Evolutionary conservation across 164 flowering plant genomes (phyloP).

Genomic region (Protea cynaroides): DNA sequence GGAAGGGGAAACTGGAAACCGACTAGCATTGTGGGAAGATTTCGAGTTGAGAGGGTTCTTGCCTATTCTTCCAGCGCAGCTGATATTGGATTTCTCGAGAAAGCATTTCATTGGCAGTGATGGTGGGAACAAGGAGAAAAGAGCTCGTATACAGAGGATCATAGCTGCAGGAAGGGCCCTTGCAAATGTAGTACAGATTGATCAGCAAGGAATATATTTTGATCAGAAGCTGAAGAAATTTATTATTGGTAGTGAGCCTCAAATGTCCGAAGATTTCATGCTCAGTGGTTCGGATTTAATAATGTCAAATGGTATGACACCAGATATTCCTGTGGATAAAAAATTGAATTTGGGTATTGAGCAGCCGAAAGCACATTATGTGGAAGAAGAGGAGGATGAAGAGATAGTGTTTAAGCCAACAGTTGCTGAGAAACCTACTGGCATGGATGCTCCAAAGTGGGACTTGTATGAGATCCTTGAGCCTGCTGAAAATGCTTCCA

Average conservation of each 20-base stretch:
- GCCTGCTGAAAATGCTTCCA: conserved; percentile 24
- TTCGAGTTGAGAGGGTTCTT: conserved; percentile 88
- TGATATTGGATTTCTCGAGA: conserved; percentile 79
- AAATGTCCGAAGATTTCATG: conserved; percentile 24
- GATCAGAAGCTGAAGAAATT: conserved; percentile 60
- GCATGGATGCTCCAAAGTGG: conserved; percentile 22
- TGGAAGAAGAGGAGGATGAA: conserved; percentile 82
- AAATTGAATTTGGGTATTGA: conserved; percentile 12
- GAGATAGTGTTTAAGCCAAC: conserved; percentile 85
- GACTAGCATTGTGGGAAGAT: conserved; percentile 86
- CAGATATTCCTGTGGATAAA: conserved; percentile 26
- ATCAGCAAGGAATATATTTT: conserved; percentile 47
- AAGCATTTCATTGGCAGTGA: conserved; percentile 53
- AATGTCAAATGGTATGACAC: conserved; percentile 15
- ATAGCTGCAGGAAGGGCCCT: conserved; percentile 88
- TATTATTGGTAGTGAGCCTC: conserved; percentile 50
- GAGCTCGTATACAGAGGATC: conserved; percentile 64
- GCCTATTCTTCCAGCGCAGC: conserved; percentile 84
- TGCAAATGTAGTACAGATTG: conserved; percentile 44
- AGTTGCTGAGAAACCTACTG: conserved; percentile 45
- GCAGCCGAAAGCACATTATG: conserved; percentile 23
- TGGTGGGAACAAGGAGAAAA: conserved; percentile 53
- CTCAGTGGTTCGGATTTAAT: conserved; percentile 13
- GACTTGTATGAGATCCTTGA: conserved; percentile 25
- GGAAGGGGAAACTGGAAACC: conserved; percentile 73